These are phyloP conservation scores for Elasticomyces elasticus DNA, from an alignment of 495 filamentous ascomycete genomes.

Conservation along the genomic window DNA sequence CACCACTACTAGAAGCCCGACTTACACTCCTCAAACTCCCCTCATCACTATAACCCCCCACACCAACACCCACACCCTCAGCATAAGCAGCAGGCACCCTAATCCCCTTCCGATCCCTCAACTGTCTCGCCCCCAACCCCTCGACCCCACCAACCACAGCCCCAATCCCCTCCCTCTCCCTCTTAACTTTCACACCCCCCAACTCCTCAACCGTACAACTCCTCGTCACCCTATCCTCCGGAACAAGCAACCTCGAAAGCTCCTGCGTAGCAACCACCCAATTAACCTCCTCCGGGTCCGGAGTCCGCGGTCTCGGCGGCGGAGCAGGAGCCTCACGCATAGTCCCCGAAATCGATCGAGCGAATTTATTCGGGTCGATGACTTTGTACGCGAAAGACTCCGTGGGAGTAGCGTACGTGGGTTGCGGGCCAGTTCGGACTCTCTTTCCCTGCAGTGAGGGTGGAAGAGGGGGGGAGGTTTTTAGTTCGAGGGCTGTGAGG, in stretches of 20 bases:
- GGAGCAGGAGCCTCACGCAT: conserved; percentile 21
- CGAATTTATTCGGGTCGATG: conserved; percentile 48
- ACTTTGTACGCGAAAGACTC: conserved; percentile 70
- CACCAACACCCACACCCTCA: conserved; percentile 6
- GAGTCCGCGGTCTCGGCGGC: conserved; percentile 38
- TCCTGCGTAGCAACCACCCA: conserved; percentile 79
- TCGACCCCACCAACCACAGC: conserved; percentile 29
- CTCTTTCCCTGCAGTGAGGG: conserved; percentile 39
- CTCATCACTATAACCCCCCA: conserved; percentile 11
- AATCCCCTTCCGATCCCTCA: conserved; percentile 61
- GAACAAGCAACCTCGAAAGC: conserved; percentile 72
- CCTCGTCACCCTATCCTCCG: conserved; percentile 54
- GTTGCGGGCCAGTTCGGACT: conserved; percentile 41
- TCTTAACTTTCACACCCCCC: conserved; percentile 42
- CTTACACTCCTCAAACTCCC: conserved; percentile 15
- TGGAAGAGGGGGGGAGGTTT: conserved; percentile 40
- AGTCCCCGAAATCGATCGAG: conserved; percentile 37
- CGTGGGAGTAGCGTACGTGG: conserved; percentile 65
- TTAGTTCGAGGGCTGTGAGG: conserved; percentile 56
- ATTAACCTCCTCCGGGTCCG: conserved; percentile 63
- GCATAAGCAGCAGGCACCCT: conserved; percentile 1
- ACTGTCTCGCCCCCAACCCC: conserved; percentile 49
- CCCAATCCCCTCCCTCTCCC: conserved; percentile 47
- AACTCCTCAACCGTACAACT: conserved; percentile 72
- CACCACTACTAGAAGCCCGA: background rate